Evolutionary conservation across 495 filamentous ascomycete genomes (phyloP).

Genomic region (Penicillium coffeae): DNA sequence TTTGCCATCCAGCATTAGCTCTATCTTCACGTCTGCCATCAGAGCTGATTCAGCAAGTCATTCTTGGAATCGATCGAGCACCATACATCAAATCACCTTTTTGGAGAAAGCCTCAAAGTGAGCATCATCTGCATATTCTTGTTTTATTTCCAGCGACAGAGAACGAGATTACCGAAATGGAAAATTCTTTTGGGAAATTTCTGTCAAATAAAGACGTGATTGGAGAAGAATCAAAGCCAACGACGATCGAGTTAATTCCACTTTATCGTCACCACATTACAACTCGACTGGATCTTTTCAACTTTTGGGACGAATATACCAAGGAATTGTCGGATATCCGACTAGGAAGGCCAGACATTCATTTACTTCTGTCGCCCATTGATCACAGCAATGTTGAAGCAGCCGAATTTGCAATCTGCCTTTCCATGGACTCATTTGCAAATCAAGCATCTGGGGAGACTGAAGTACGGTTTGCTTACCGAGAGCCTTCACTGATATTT

Average conservation of each 20-base stretch:
- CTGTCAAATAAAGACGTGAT: background rate
- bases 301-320: background rate
- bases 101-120: background rate
- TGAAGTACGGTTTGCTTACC: too few relatives aligned
- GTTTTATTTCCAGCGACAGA: background rate
- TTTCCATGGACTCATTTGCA: too few relatives aligned
- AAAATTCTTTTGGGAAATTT: background rate
- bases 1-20: too few relatives aligned
- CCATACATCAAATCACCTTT: background rate
- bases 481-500: too few relatives aligned
- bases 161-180: background rate
- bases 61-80: background rate
- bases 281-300: background rate
- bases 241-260: background rate
- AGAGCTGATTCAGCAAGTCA: background rate
- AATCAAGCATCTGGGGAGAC: too few relatives aligned
- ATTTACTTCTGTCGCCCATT: background rate
- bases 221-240: too few relatives aligned
- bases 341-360: background rate
- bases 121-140: background rate
- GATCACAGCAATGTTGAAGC: background rate
- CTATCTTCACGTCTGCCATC: background rate
- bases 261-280: background rate
- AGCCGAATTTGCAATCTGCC: background rate
- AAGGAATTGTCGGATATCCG: background rate